Conservation (phyloP, 2,329 filamentous ascomycete species). For the Cylindrodendrum hubeiense region DNA sequence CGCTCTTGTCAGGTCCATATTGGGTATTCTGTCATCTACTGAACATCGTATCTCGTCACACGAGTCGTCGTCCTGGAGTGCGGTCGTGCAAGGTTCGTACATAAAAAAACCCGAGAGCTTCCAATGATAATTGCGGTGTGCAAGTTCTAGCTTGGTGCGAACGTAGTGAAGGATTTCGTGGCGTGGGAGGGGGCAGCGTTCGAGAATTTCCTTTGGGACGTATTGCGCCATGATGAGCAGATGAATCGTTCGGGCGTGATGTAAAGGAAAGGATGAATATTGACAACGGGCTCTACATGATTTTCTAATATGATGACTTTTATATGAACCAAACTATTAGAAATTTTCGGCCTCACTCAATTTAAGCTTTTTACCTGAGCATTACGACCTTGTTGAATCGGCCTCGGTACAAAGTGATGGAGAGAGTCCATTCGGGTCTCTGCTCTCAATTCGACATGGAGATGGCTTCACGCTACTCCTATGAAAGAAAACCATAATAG, state of each 20-base stretch:
- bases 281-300: too few species aligned
- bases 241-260: neutral
- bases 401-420: too few species aligned
- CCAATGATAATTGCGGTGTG: neutral
- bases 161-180: neutral
- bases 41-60: neutral
- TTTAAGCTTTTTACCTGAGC: too few species aligned
- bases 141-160: neutral
- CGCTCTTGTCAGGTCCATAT: neutral
- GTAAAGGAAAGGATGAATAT: neutral
- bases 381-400: too few species aligned
- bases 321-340: too few species aligned
- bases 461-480: too few species aligned
- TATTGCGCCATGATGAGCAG: neutral
- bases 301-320: too few species aligned
- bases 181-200: neutral
- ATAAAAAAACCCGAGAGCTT: neutral
- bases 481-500: too few species aligned
- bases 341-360: too few species aligned
- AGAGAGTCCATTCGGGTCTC: too few species aligned
- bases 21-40: neutral
- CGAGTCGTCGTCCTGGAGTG: neutral
- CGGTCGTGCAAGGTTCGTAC: neutral
- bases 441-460: too few species aligned
- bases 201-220: neutral